Evolutionary conservation across 305 asterid species (phyloP).

Genomic region (Rubia peregrina): DNA sequence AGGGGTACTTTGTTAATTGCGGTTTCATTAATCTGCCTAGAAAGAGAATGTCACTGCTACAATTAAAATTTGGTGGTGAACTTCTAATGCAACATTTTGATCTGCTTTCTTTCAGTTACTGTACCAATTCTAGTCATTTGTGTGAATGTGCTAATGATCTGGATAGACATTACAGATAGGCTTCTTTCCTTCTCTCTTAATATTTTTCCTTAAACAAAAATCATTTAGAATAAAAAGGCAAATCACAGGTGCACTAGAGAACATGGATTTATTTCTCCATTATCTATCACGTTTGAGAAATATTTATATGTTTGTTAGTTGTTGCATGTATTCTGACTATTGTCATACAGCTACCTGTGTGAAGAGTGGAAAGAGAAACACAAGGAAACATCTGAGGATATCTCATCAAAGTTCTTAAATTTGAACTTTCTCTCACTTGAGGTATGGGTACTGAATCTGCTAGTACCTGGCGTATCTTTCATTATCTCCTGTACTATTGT

Average conservation of each 20-base stretch:
- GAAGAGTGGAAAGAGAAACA: conserved; percentile 96
- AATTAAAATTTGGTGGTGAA: not conserved
- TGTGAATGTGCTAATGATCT: not conserved
- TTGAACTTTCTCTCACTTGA: conserved; percentile 75
- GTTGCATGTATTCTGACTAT: conserved; percentile 13
- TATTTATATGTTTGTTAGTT: not conserved
- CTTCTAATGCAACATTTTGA: not conserved
- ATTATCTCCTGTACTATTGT: not conserved
- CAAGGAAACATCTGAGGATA: conserved; percentile 53
- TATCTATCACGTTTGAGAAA: not conserved
- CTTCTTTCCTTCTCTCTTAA: not conserved
- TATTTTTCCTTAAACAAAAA: not conserved
- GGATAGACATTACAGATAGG: not conserved
- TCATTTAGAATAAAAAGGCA: not conserved
- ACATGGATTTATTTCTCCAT: not conserved
- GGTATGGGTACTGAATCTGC: conserved; percentile 34
- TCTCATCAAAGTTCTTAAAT: conserved; percentile 54
- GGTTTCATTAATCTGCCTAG: not conserved
- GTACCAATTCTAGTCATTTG: not conserved
- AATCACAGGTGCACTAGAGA: not conserved
- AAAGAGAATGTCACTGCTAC: not conserved
- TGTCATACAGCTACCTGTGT: conserved; percentile 63
- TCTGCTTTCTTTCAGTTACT: not conserved
- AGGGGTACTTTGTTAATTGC: not conserved
- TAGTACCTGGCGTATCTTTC: not conserved